phyloP scores from a whole-genome alignment of 805 yeast genomes.

The Metschnikowia cubensis region DNA sequence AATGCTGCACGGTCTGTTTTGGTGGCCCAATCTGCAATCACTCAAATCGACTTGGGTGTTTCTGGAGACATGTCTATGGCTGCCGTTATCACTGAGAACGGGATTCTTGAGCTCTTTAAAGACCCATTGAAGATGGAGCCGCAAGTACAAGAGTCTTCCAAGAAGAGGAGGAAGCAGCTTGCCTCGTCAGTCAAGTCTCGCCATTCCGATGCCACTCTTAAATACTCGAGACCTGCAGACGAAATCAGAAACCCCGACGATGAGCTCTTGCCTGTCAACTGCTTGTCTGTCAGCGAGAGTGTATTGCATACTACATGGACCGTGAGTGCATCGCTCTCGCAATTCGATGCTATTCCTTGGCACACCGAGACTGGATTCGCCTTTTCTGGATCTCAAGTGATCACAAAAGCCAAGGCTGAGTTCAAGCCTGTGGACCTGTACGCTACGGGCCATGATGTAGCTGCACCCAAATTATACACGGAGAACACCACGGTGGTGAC shows the following conservation, averaged over 20 bases:
- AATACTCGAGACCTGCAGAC: conserved; percentile 44
- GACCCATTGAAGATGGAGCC: conserved; percentile 45
- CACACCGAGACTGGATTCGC: conserved; percentile 26
- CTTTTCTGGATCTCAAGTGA: conserved; percentile 21
- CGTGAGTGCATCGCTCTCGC: conserved; percentile 55
- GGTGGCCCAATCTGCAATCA: conserved; percentile 64
- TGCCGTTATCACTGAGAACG: conserved; percentile 68
- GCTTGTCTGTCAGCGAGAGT: conserved; percentile 20
- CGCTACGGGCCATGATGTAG: conserved; percentile 47
- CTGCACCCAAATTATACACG: conserved; percentile 51
- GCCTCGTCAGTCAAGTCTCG: conserved; percentile 44
- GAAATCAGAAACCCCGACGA: conserved; percentile 31
- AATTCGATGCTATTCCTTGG: conserved; percentile 56
- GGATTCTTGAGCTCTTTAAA: conserved; percentile 66
- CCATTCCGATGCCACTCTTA: conserved; percentile 44
- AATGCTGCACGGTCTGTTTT: conserved; percentile 51
- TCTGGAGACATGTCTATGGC: conserved; percentile 32
- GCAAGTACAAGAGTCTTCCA: conserved; percentile 17
- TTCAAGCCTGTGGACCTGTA: conserved; percentile 40
- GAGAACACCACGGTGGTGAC: conserved; percentile 60
- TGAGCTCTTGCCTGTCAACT: conserved; percentile 25
- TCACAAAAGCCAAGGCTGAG: conserved; percentile 39
- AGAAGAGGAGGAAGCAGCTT: conserved; percentile 45
- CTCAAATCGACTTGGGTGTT: conserved; percentile 38
- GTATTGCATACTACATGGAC: conserved; percentile 46